phyloP scores from a whole-genome alignment of 2,329 filamentous ascomycete genomes.

The Exserohilum rostratum region DNA sequence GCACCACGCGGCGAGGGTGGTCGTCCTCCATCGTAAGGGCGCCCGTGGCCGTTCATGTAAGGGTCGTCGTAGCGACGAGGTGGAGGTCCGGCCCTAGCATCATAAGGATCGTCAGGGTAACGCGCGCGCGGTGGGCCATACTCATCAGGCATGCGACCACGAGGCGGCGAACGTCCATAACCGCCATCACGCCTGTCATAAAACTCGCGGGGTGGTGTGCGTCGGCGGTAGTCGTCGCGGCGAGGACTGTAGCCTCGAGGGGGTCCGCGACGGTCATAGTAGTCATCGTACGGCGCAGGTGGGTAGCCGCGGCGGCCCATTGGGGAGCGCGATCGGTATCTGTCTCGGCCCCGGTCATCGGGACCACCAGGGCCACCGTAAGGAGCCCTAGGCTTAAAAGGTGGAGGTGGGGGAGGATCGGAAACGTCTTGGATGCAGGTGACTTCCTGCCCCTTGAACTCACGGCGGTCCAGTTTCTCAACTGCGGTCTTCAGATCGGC shows the following conservation, averaged over 20 bases:
- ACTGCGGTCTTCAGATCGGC: slow-evolving; percentile 88
- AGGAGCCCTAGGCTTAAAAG: slow-evolving; percentile 44
- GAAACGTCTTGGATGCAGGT: slow-evolving; percentile 85
- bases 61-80: slow-evolving; percentile 64
- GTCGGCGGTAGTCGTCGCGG: slow-evolving; percentile 85
- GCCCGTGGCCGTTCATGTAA: slow-evolving; percentile 64
- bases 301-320: slow-evolving; percentile 70
- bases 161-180: slow-evolving; percentile 66
- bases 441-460: slow-evolving; percentile 90
- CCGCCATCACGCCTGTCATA: slow-evolving; percentile 73
- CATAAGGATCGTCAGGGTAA: slow-evolving; percentile 79
- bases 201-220: slow-evolving; percentile 78
- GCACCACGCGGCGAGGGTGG: slow-evolving; percentile 50
- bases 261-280: slow-evolving; percentile 80
- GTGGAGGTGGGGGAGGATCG: slow-evolving; percentile 44
- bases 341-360: slow-evolving; percentile 74
- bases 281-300: slow-evolving; percentile 68
- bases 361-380: slow-evolving; percentile 41
- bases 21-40: slow-evolving; percentile 59
- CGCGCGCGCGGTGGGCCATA: slow-evolving; percentile 66
- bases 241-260: slow-evolving; percentile 84
- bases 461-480: slow-evolving; percentile 89
- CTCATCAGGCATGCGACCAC: slow-evolving; percentile 79
- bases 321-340: slow-evolving; percentile 77
- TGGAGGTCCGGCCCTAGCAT: slow-evolving; percentile 58